A percentile compares a stretch with the other conserved stretches of the same genome.
These are phyloP conservation scores for Penicillium sp. DNA, from an alignment of 2,329 filamentous ascomycete species.

Conservation along the genomic window DNA sequence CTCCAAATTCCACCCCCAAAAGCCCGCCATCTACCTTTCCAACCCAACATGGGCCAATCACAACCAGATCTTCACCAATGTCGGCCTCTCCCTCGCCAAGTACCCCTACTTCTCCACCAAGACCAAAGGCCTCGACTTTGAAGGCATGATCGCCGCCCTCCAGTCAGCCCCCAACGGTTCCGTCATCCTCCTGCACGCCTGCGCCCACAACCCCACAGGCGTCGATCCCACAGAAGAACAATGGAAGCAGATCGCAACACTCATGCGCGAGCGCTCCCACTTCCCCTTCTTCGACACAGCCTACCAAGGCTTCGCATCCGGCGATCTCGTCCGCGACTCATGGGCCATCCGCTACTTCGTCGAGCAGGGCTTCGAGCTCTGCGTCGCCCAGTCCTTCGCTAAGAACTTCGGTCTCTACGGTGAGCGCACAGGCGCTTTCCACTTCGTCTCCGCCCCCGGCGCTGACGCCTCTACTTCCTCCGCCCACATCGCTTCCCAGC, in stretches of 20 bases:
- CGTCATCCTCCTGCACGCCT: slow-evolving; percentile 89
- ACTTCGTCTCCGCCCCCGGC: slow-evolving; percentile 77
- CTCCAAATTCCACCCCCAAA: slow-evolving; percentile 75
- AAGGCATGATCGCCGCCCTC: slow-evolving; percentile 77
- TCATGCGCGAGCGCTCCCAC: slow-evolving; percentile 76
- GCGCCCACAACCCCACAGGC: slow-evolving; percentile 96
- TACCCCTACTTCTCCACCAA: slow-evolving; percentile 94
- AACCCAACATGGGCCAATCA: slow-evolving; percentile 98
- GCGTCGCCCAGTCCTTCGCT: slow-evolving; percentile 44
- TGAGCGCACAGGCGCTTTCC: slow-evolving; percentile 94
- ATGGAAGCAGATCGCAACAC: slow-evolving; percentile 83
- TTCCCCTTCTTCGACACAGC: slow-evolving; percentile 99
- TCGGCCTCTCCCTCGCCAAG: slow-evolving; percentile 71
- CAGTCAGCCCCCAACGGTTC: slow-evolving; percentile 72
- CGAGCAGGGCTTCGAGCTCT: slow-evolving; percentile 78
- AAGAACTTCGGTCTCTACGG: slow-evolving; percentile 47
- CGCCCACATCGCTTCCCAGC: slow-evolving; percentile 74
- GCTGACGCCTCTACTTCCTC: slow-evolving; percentile 64
- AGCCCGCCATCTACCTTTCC: slow-evolving; percentile 82
- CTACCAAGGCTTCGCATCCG: slow-evolving; percentile 97
- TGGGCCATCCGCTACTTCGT: slow-evolving; percentile 95
- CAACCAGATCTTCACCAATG: slow-evolving; percentile 96
- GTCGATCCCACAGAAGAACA: slow-evolving; percentile 93
- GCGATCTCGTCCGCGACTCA: slow-evolving; percentile 79
- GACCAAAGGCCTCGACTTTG: slow-evolving; percentile 89